Conservation (phyloP, 2,329 filamentous ascomycete species). For the Aureobasidium namibiae region DNA sequence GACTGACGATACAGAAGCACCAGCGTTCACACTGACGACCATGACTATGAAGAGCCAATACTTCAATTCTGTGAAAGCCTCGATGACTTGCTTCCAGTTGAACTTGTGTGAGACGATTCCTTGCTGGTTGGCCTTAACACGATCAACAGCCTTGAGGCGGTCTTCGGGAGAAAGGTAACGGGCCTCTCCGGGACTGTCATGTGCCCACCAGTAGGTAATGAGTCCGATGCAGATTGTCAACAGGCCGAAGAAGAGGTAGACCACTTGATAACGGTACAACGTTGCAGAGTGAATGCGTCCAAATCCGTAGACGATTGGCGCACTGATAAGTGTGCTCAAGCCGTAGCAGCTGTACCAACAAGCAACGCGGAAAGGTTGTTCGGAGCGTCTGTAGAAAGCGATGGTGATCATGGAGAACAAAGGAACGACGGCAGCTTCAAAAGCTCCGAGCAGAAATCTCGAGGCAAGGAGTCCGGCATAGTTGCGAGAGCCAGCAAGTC, state of each 20-base stretch:
- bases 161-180: constrained; percentile 39
- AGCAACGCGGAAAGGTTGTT: constrained; percentile 14
- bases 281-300: constrained; percentile 9
- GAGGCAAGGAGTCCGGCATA: constrained; percentile 16
- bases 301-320: constrained; percentile 13
- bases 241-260: constrained; percentile 14
- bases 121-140: constrained; percentile 43
- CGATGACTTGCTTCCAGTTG: constrained; percentile 37
- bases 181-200: constrained; percentile 13
- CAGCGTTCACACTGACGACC: constrained; percentile 10
- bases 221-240: constrained; percentile 13
- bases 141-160: constrained; percentile 39
- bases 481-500: constrained; percentile 12
- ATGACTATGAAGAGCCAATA: constrained; percentile 37
- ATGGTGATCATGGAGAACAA: constrained; percentile 14
- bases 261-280: constrained; percentile 13
- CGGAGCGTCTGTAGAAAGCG: constrained; percentile 12
- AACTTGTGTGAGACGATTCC: constrained; percentile 39
- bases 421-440: constrained; percentile 15
- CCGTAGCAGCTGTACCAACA: constrained; percentile 15
- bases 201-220: constrained; percentile 12
- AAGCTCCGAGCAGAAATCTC: constrained; percentile 17
- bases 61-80: constrained; percentile 37
- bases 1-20: constrained; percentile 12
- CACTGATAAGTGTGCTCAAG: constrained; percentile 9